These are phyloP conservation scores for Platanus orientalis DNA, from an alignment of 164 flowering plant genomes.

Conservation along the genomic window DNA sequence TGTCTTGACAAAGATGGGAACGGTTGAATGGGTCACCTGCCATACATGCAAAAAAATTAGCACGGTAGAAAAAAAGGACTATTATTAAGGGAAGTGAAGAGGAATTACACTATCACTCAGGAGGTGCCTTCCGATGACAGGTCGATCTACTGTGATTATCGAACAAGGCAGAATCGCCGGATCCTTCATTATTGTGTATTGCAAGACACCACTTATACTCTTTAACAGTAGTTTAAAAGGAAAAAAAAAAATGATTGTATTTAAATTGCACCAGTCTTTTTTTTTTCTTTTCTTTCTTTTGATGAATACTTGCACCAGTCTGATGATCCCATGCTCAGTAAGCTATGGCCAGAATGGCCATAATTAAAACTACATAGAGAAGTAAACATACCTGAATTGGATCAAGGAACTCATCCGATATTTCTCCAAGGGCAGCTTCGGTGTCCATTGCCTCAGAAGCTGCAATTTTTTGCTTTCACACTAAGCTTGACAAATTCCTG, in stretches of 20 bases:
- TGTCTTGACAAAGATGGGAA: constrained; percentile 83
- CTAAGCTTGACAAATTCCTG: constrained; percentile 86
- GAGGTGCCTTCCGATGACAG: constrained; percentile 93
- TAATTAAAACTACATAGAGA: not conserved
- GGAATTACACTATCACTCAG: constrained; percentile 78
- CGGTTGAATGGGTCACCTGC: constrained; percentile 97
- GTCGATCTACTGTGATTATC: constrained; percentile 75
- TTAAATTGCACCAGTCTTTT: too few species aligned
- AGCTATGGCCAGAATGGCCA: not conserved
- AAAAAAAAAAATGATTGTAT: too few species aligned
- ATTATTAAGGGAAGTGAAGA: not conserved
- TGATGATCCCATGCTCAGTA: too few species aligned
- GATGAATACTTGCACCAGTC: too few species aligned
- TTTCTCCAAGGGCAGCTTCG: constrained; percentile 91
- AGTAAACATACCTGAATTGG: constrained; percentile 78
- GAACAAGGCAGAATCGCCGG: constrained; percentile 97
- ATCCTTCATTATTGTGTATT: constrained; percentile 97
- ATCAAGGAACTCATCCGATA: constrained; percentile 97
- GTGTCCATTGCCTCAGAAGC: constrained; percentile 91
- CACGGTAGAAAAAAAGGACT: not conserved
- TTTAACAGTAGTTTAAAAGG: too few species aligned
- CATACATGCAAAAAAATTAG: constrained; percentile 10
- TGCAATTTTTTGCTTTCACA: constrained; percentile 69
- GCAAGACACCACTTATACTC: too few species aligned
- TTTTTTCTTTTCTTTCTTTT: too few species aligned